phyloP scores from a whole-genome alignment of 2,329 filamentous ascomycete genomes.

The Fusarium subglutinans region DNA sequence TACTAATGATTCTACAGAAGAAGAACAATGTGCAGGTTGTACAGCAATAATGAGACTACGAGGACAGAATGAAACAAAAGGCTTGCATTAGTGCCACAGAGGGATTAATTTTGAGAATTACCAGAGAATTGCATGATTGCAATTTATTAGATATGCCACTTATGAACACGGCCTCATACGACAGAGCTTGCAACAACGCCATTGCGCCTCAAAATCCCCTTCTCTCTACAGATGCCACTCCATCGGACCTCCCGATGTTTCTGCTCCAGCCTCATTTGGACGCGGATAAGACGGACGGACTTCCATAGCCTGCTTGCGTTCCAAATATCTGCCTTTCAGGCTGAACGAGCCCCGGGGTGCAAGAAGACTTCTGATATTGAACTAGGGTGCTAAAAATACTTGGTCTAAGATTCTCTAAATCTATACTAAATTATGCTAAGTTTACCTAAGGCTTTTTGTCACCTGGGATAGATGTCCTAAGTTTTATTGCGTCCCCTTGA shows the following conservation, averaged over 20 bases:
- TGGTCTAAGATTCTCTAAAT: too few species aligned
- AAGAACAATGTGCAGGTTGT: constrained; percentile 92
- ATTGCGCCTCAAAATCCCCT: neutral
- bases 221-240: neutral
- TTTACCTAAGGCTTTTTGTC: too few species aligned
- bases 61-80: constrained; percentile 31
- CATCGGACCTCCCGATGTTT: neutral
- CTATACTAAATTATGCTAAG: too few species aligned
- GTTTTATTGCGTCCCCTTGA: too few species aligned
- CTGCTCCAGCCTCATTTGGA: neutral
- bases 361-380: too few species aligned
- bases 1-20: constrained; percentile 63
- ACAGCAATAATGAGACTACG: constrained; percentile 65
- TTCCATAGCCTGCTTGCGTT: neutral
- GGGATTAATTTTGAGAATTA: neutral
- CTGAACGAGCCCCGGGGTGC: neutral
- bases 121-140: neutral
- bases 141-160: neutral
- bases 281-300: neutral
- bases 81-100: neutral
- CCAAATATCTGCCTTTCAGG: constrained; percentile 13
- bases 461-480: too few species aligned
- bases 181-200: neutral
- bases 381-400: too few species aligned
- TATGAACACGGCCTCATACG: neutral